These are phyloP conservation scores for Naganishia randhawae DNA, from an alignment of 768 basidiomycete genomes.

Conservation along the genomic window DNA sequence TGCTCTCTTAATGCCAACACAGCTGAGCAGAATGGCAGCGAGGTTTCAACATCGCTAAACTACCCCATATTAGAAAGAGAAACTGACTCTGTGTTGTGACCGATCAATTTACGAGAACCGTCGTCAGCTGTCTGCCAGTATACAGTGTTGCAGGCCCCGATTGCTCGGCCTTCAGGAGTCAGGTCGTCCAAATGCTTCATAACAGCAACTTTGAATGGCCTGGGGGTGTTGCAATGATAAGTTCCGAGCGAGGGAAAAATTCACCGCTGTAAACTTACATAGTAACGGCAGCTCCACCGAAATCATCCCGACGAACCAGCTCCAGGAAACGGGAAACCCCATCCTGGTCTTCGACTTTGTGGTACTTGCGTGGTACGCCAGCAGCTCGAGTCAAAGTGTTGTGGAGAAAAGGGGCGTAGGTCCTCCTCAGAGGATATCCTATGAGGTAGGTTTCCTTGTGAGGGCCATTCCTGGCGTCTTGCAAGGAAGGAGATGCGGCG, in stretches of 20 bases:
- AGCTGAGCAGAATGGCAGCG: background rate
- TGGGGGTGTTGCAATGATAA: background rate
- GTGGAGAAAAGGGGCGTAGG: conserved; percentile 39
- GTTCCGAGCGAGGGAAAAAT: background rate
- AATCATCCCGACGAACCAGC: conserved; percentile 34
- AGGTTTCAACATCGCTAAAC: background rate
- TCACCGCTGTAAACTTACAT: conserved; percentile 31
- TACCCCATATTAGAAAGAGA: background rate
- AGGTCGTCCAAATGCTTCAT: conserved; percentile 32
- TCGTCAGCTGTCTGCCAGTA: conserved; percentile 25
- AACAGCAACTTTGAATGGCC: conserved; percentile 39
- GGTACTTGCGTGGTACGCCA: conserved; percentile 34
- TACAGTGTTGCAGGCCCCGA: conserved; percentile 37
- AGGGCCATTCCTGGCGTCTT: conserved; percentile 13
- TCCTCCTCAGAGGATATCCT: conserved; percentile 16
- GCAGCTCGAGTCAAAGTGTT: conserved; percentile 39
- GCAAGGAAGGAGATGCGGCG: conserved; percentile 2
- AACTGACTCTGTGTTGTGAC: conserved; percentile 35
- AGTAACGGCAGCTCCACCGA: conserved; percentile 35
- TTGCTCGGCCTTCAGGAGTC: conserved; percentile 29
- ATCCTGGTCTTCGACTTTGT: conserved; percentile 33
- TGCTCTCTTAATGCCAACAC: conserved; percentile 14
- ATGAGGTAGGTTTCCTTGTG: conserved; percentile 21
- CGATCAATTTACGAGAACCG: conserved; percentile 29
- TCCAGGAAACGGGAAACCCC: conserved; percentile 31